Evolutionary conservation across 1,284 basidiomycete species (phyloP).

Genomic region (Inonotus hispidus): DNA sequence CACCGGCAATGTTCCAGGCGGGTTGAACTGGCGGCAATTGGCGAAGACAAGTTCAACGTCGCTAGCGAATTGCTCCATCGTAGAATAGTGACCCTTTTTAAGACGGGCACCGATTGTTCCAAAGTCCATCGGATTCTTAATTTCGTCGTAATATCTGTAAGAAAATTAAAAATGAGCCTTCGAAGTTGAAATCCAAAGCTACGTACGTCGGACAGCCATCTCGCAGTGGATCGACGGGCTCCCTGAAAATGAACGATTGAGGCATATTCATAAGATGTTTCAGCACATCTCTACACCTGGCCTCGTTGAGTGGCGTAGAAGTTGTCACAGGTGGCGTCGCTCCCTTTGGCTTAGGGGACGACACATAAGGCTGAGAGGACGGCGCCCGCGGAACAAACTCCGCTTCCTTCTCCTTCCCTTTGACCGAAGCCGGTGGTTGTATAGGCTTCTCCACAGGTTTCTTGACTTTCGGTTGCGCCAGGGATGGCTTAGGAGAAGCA

Average conservation of each 20-base stretch:
- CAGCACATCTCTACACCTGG: conserved; percentile 76
- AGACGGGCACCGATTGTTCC: conserved; percentile 78
- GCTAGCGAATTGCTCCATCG: conserved; percentile 76
- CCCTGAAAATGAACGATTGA: conserved; percentile 73
- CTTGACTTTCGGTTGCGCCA: conserved; percentile 1
- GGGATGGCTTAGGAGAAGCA: conserved; percentile 5
- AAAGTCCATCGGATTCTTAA: conserved; percentile 93
- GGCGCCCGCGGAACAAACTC: conserved; percentile 31
- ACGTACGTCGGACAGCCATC: conserved; percentile 87
- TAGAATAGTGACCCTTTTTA: conserved; percentile 59
- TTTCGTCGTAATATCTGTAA: conserved; percentile 86
- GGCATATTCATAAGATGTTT: conserved; percentile 60
- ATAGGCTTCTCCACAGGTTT: not conserved
- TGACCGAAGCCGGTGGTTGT: conserved; percentile 33
- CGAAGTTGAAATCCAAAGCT: not conserved
- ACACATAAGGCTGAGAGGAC: conserved; percentile 15
- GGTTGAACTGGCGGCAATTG: conserved; percentile 91
- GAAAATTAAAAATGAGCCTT: conserved; percentile 9
- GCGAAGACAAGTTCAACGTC: conserved; percentile 83
- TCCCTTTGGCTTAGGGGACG: conserved; percentile 41
- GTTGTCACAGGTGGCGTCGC: conserved; percentile 25
- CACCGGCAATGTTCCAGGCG: conserved; percentile 70
- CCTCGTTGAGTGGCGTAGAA: conserved; percentile 59
- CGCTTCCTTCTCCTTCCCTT: conserved; percentile 58
- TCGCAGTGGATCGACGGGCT: conserved; percentile 80